Base-by-base conservation (phyloP, 2,329 filamentous ascomycete species). In the Eutypa lata region DNA sequence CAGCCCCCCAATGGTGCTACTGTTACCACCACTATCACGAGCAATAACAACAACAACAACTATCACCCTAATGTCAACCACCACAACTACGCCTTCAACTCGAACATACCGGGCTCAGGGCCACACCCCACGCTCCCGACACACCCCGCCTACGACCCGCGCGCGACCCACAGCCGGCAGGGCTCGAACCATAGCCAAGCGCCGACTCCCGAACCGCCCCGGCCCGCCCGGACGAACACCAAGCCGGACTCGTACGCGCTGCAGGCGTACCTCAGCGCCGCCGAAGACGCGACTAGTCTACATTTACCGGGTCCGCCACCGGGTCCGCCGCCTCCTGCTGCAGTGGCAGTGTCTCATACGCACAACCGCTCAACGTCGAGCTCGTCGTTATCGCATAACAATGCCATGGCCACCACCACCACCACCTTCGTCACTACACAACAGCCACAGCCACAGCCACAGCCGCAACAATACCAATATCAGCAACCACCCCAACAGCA, bases 101-200 rank as follows among this genome's bases (percentile, higher is more conserved):
- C 65, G 0, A 62, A 62, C 19, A 50, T 58, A 0, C 50, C 45
- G 5, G 48, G 53, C 10, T 57, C 60, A 10, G 64, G 58, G 2
- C 62, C 62, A 3, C 50, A 48, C 14, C 69, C 58, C 44, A 68
- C 70, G 1, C 66, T 80, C 42, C 78, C 78, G 0, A 68, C 76
- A 0, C 79, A 81, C 53, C 74, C 73, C 0, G 78, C 78, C 0
- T 81, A 81, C 48, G 70, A 78, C 19, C 74, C 75, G 1, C 67
- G 66, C 4, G 64, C 22, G 42, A 28, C 69, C 7, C 53, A 69
- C 51, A 71, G 65, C 53, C 64, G 70, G 7, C 60, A 60, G 31
- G 51, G 56, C 1, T 58, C 58, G 7, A 16, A 16, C 35, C 35
- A 38, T 21, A 45, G 42, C 42, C 8, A 13, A 8, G 16, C 11